These are phyloP conservation scores for Babjeviella inositovora DNA, from an alignment of 805 yeast genomes.

Conservation along the genomic window DNA sequence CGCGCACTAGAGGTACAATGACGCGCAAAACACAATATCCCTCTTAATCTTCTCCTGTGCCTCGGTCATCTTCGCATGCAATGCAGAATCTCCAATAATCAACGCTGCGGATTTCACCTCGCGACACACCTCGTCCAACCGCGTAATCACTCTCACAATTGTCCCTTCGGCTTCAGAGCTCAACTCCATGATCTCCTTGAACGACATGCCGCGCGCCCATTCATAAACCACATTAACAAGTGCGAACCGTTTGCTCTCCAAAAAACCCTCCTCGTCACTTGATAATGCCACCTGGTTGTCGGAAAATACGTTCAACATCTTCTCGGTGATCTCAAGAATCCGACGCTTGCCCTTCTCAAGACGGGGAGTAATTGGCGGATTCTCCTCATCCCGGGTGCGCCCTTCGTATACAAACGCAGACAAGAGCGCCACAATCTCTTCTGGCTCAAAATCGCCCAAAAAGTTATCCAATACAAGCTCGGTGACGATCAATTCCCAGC, in stretches of 20 bases:
- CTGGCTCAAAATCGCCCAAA: constrained; percentile 85
- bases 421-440: constrained; percentile 88
- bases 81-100: constrained; percentile 84
- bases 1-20: constrained; percentile 51
- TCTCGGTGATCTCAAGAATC: constrained; percentile 56
- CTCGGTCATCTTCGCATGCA: constrained; percentile 76
- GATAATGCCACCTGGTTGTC: constrained; percentile 62
- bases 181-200: constrained; percentile 78
- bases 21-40: constrained; percentile 94
- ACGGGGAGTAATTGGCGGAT: constrained; percentile 53
- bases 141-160: constrained; percentile 86
- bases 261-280: constrained; percentile 71
- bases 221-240: constrained; percentile 89
- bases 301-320: constrained; percentile 42
- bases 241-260: constrained; percentile 76
- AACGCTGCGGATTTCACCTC: constrained; percentile 89
- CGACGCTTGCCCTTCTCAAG: constrained; percentile 55
- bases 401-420: constrained; percentile 94
- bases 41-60: constrained; percentile 94
- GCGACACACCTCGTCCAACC: constrained; percentile 89
- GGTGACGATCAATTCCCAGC: constrained; percentile 81
- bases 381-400: constrained; percentile 45
- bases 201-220: constrained; percentile 93
- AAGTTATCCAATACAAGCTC: constrained; percentile 86
- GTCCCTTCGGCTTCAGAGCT: constrained; percentile 93